phyloP scores from a whole-genome alignment of 140 eudicot genomes.

The Artemisia princeps region DNA sequence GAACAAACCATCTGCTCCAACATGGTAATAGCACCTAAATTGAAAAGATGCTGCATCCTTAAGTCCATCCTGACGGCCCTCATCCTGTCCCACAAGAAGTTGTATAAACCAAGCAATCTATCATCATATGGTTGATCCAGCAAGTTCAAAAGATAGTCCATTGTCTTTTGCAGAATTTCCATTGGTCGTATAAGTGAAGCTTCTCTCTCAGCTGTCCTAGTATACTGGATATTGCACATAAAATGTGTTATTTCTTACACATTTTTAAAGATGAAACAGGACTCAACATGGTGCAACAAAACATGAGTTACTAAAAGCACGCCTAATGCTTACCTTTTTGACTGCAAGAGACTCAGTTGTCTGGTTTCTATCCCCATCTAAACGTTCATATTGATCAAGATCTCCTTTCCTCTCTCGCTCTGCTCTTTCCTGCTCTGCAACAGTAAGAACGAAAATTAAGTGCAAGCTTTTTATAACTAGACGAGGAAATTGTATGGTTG shows the following conservation, averaged over 20 bases:
- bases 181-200: conserved; percentile 79
- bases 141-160: conserved; percentile 70
- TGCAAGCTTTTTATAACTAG: conserved; percentile 2
- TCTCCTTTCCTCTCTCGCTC: conserved; percentile 98
- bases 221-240: conserved; percentile 53
- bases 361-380: conserved; percentile 90
- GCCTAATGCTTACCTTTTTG: conserved; percentile 56
- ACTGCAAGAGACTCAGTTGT: conserved; percentile 77
- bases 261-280: background rate
- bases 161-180: conserved; percentile 81
- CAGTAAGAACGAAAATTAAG: conserved; percentile 9
- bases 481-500: background rate
- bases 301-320: background rate
- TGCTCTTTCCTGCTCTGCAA: conserved; percentile 80
- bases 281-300: background rate
- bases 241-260: background rate
- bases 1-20: conserved; percentile 90
- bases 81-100: conserved; percentile 97
- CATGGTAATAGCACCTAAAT: conserved; percentile 70
- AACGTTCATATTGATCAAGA: conserved; percentile 88
- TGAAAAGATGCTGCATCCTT: conserved; percentile 95
- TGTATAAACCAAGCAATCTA: conserved; percentile 73
- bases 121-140: conserved; percentile 75
- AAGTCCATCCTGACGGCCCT: conserved; percentile 94
- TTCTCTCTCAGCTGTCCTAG: conserved; percentile 97